Base-by-base conservation (phyloP, 768 basidiomycete species). In the Tricholoma bakamatsutake region DNA sequence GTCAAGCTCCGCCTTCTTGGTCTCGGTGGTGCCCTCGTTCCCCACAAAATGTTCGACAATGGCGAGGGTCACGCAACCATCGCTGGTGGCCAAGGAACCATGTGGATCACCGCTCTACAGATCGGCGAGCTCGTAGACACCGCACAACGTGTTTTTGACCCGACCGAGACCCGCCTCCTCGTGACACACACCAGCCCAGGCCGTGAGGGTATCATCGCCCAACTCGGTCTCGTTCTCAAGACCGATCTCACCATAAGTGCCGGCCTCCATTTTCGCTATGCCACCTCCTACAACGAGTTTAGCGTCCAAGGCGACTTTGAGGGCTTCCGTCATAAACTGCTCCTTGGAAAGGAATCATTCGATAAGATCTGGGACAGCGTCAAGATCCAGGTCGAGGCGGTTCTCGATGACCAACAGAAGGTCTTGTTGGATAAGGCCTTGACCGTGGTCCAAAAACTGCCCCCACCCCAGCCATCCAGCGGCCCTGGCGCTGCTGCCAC, bases 111-210 rank as follows among this genome's bases (percentile, higher is more conserved):
- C 0, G 90, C 93, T 4, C 81, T 99, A 24, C 97, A 99, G 70
- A 90, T 99, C 39, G 97, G 97, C 56, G 96, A 99, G 70, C 88
- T 99, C 50, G 89, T 98, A 47, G 97, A 98, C 70, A 98, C 95
- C 2, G 93, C 97, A 0, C 92, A 96, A 67, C 83, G 93, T 59
- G 93, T 95, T 50, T 94, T 83, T 67, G 97, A 99, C 69, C 83
- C 83, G 27, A 81, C 90, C 18, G 97, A 99, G 73, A 98, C 96
- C 50, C 90, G 97, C 63, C 76, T 99, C 15, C 84, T 99, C 59
- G 78, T 99, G 64, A 90, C 92, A 0, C 96, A 98, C 66, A 88
- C 93, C 33, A 88, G 90, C 52, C 88, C 94, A 33, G 95, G 96
- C 3, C 81, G 94, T 42, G 95, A 98, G 68, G 95, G 95, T 39